Conservation (phyloP, 2,329 filamentous ascomycete species). For the Tolypocladium capitatum region DNA sequence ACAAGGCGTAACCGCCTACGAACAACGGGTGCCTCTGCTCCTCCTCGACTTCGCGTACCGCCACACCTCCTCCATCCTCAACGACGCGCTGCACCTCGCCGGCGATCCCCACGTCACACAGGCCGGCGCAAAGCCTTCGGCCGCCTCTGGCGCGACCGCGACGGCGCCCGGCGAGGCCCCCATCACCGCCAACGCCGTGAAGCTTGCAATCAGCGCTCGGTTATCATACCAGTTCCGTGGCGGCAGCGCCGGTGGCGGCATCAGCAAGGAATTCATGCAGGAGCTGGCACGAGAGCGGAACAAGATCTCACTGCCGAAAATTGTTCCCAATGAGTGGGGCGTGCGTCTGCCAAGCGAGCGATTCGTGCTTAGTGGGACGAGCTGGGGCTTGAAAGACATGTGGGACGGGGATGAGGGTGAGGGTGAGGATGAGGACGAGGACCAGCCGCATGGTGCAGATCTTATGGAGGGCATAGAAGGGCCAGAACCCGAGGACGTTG, state of each 20-base stretch:
- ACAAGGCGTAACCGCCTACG: constrained; percentile 67
- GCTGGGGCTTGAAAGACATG: constrained; percentile 49
- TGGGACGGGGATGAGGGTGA: constrained; percentile 37
- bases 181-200: constrained; percentile 54
- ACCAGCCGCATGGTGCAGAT: constrained; percentile 26
- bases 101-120: constrained; percentile 54
- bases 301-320: constrained; percentile 48
- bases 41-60: constrained; percentile 81
- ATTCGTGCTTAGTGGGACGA: constrained; percentile 52
- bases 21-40: constrained; percentile 68
- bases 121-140: constrained; percentile 38
- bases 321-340: constrained; percentile 54
- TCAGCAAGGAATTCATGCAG: constrained; percentile 62
- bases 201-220: constrained; percentile 58
- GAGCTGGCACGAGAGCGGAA: constrained; percentile 63
- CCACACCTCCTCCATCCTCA: constrained; percentile 59
- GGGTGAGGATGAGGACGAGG: constrained; percentile 27
- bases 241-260: constrained; percentile 36
- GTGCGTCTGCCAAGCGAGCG: constrained; percentile 53
- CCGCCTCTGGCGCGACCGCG: constrained; percentile 33
- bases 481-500: constrained; percentile 26
- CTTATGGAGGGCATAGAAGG: constrained; percentile 36
- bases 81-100: constrained; percentile 55
- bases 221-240: constrained; percentile 56
- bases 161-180: constrained; percentile 35